phyloP scores from a whole-genome alignment of 176 grass and related monocot genomes.

The Alopecurus myosuroides region DNA sequence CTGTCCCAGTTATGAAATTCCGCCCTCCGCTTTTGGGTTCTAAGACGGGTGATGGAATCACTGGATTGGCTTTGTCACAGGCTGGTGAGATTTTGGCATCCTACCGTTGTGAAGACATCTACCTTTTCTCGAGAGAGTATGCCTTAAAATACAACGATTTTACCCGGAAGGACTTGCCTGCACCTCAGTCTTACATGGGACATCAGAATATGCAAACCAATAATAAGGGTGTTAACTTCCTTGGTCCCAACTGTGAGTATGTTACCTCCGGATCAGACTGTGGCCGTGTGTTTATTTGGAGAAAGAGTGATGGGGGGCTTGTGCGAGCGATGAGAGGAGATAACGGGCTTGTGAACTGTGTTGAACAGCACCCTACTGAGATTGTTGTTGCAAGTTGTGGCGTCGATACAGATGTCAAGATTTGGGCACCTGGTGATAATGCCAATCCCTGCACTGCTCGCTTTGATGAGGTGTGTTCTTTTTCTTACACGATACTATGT shows the following conservation, averaged over 20 bases:
- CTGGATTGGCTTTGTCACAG: too few species aligned
- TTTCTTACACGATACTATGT: not conserved
- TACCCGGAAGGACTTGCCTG: too few species aligned
- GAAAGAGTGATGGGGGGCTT: constrained; percentile 59
- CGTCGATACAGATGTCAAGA: constrained; percentile 58
- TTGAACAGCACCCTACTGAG: constrained; percentile 63
- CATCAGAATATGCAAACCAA: constrained; percentile 43
- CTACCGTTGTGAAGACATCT: too few species aligned
- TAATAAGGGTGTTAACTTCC: constrained; percentile 66
- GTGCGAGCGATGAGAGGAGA: constrained; percentile 63
- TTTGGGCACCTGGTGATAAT: constrained; percentile 55
- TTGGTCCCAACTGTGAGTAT: constrained; percentile 80
- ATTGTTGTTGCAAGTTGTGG: constrained; percentile 64
- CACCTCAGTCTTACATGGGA: too few species aligned
- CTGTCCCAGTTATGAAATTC: too few species aligned
- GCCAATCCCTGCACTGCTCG: not conserved
- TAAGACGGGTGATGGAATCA: too few species aligned
- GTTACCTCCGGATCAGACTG: constrained; percentile 76
- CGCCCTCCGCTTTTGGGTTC: too few species aligned
- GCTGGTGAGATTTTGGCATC: too few species aligned
- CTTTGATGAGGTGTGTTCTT: constrained; percentile 41
- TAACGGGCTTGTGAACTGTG: constrained; percentile 56
- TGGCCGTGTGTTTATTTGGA: constrained; percentile 73
- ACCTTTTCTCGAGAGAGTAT: too few species aligned
- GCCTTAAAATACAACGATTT: too few species aligned